Conservation (phyloP, 2,329 filamentous ascomycete species). For the Endoconidiophora laricicola region DNA sequence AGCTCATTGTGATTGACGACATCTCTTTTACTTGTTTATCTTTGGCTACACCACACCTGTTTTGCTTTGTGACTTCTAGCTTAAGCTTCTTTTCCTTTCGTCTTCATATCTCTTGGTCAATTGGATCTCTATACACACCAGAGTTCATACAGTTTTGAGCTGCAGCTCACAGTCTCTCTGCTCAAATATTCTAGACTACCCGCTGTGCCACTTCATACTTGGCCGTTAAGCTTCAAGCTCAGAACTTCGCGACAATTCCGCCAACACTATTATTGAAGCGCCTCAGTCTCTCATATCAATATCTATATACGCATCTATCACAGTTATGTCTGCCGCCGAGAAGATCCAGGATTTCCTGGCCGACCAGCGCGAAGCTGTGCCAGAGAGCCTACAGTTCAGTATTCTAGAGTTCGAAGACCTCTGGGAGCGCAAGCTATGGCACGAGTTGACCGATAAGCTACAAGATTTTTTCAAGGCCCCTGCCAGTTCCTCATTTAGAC, state of each 20-base stretch:
- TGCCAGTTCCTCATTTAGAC: slow-evolving; percentile 65
- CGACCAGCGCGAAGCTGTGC: slow-evolving; percentile 74
- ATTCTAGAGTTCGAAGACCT: slow-evolving; percentile 88
- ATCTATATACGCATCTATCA: slow-evolving; percentile 9
- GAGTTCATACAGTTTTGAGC: no score
- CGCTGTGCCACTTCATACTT: no score
- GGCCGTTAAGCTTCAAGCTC: no score
- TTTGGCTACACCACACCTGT: no score
- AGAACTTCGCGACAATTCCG: neutral
- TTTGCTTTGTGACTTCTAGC: no score
- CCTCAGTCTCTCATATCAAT: neutral
- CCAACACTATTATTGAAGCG: neutral
- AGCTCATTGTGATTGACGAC: neutral
- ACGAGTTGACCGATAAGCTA: slow-evolving; percentile 84
- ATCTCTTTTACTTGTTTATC: no score
- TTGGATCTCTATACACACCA: no score
- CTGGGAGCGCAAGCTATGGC: slow-evolving; percentile 98
- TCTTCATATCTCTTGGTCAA: no score
- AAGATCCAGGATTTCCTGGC: slow-evolving; percentile 82
- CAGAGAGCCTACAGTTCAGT: slow-evolving; percentile 71
- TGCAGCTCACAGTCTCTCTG: no score
- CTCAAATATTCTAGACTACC: no score
- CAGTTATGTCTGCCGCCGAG: slow-evolving; percentile 33
- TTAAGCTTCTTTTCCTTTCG: no score
- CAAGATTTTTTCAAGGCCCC: slow-evolving; percentile 75